A percentile compares a stretch with the other conserved stretches of the same genome.
Evolutionary conservation across 352 stramenopile species (phyloP).

Genomic region (Globisporangium cederbergense): DNA sequence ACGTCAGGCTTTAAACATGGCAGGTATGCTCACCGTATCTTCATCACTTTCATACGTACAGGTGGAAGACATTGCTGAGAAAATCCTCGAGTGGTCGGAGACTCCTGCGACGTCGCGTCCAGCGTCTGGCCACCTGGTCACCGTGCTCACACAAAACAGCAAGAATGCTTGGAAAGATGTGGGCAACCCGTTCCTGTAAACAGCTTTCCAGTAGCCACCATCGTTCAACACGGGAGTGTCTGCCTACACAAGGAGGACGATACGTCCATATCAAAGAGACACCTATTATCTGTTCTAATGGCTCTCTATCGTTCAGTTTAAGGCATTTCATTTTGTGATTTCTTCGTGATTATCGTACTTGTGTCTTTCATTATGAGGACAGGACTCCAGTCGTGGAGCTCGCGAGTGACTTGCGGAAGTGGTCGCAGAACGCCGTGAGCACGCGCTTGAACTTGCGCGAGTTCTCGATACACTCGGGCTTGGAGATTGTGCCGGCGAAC

Average conservation of each 20-base stretch:
- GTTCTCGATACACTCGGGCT: constrained; percentile 63
- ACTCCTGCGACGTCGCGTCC: constrained; percentile 36
- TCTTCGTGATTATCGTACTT: background rate
- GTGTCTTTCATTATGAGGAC: constrained; percentile 16
- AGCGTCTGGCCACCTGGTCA: constrained; percentile 64
- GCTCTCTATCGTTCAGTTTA: constrained; percentile 3
- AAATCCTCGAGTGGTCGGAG: constrained; percentile 74
- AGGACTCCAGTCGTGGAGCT: constrained; percentile 12
- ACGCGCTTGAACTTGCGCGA: constrained; percentile 79
- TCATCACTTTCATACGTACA: constrained; percentile 13
- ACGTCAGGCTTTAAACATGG: background rate
- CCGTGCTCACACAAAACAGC: constrained; percentile 56
- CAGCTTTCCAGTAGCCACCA: background rate
- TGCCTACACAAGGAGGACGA: background rate
- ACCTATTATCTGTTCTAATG: background rate
- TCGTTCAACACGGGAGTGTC: background rate
- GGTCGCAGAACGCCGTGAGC: constrained; percentile 70
- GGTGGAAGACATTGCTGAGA: constrained; percentile 66
- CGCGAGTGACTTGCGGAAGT: constrained; percentile 60
- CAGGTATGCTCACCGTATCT: background rate
- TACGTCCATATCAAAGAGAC: background rate
- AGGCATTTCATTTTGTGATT: constrained; percentile 3
- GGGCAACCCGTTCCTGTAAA: constrained; percentile 68
- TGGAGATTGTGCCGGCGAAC: constrained; percentile 58
- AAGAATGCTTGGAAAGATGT: constrained; percentile 60